Base-by-base conservation (phyloP, 1,284 basidiomycete genomes). In the Ustilago tritici region DNA sequence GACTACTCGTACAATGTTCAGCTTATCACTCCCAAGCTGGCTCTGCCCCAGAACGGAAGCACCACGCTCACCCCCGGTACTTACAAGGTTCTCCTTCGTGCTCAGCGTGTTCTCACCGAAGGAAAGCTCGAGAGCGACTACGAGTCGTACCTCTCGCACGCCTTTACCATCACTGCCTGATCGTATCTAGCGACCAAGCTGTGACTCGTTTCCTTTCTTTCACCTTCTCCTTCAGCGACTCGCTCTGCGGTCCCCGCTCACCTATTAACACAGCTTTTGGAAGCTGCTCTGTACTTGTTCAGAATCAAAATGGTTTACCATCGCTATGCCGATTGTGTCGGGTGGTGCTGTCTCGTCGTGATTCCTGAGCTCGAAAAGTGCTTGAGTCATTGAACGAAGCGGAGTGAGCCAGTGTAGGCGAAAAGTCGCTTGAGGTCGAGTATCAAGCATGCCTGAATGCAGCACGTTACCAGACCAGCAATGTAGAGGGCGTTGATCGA, bases 21-120 rank as follows among this genome's bases (percentile, higher is more conserved):
- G 41, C 58, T 60, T 32, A 35, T 80, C 43, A 52, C 50, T 3
- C 70, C 69, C 6, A 47, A 65, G 12, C 59, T 78, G 19, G 31
- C 60, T 9, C 60, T 78, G 17, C 65, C 70, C 4, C 70, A 75
- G n/a, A 65, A 65, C 49, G 70, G 70, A n/a, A 65, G 47, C 52
- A 55, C 62, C 0, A 82, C 79, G 3, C 90, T 92, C 32, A 88
- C 90, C 2, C 90, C 90, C 70, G 92, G 92, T 4, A 82, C 85
- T 9, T 92, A 92, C 86, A 88, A 88, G 57, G 76, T 92, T 68
- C 88, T 92, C 9, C 69, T 92, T 10, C 89, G 91, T 9, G 90
- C 89, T 5, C 84, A 91, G 66, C 89, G 88, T 72, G 89, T 91
- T 35, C 90, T 90, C 9, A 91, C 91, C 3, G 85, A 91, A 77